phyloP scores from a whole-genome alignment of 1,284 basidiomycete species.

The Veloboletus limbatus region DNA sequence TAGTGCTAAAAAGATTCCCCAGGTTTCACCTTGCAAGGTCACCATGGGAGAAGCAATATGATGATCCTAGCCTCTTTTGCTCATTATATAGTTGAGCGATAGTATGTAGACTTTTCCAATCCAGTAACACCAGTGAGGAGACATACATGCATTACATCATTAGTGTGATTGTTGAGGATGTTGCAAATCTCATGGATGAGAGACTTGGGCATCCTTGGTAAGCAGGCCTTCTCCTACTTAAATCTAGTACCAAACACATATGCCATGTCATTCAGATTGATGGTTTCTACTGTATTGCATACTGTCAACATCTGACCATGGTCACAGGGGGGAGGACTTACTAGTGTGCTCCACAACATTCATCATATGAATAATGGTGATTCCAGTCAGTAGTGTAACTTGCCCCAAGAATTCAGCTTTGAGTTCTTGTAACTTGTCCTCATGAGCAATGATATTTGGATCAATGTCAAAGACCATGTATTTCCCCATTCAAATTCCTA shows the following conservation, averaged over 20 bases:
- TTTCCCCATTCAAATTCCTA: conserved; percentile 12
- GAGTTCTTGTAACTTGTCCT: conserved; percentile 18
- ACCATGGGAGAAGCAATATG: conserved; percentile 5
- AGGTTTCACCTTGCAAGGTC: conserved; percentile 4
- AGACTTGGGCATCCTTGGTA: conserved; percentile 16
- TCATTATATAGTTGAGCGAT: conserved; percentile 3
- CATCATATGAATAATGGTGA: conserved; percentile 17
- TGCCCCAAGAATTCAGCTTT: conserved; percentile 20
- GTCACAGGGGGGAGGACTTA: background rate
- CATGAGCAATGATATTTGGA: conserved; percentile 17
- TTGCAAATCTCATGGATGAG: background rate
- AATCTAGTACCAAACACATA: conserved; percentile 2
- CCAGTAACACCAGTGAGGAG: conserved; percentile 7
- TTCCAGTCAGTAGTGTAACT: background rate
- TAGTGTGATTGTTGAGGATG: background rate
- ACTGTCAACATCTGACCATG: background rate
- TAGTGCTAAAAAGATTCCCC: conserved; percentile 8
- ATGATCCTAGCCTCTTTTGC: conserved; percentile 5
- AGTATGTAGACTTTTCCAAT: conserved; percentile 8
- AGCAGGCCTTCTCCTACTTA: conserved; percentile 5
- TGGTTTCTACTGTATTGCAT: background rate
- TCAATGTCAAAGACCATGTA: conserved; percentile 22
- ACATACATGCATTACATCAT: conserved; percentile 1
- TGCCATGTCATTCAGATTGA: conserved; percentile 1
- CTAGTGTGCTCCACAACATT: conserved; percentile 4